Percentiles rank a stretch among this genome's conserved stretches.
These are phyloP conservation scores for Austroboletus eburneus DNA, from an alignment of 768 basidiomycete genomes.

Conservation along the genomic window DNA sequence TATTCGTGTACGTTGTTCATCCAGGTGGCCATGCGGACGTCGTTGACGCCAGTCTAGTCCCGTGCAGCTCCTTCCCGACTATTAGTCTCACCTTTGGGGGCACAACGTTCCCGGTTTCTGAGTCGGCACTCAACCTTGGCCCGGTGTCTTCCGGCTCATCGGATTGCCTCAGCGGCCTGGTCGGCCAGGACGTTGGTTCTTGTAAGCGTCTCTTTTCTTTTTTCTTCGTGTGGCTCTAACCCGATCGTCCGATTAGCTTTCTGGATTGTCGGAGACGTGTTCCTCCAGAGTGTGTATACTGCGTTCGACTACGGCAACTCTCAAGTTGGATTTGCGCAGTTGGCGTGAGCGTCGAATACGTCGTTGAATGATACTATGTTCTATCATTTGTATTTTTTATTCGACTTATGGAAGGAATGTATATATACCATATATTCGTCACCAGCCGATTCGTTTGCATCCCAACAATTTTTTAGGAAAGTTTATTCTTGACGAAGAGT, in stretches of 20 bases:
- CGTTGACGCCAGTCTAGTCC: slow-evolving; percentile 11
- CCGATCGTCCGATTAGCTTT: neutral
- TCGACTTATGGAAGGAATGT: too few species aligned
- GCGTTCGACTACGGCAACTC: neutral
- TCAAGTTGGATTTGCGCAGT: neutral
- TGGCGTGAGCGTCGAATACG: neutral
- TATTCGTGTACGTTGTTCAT: slow-evolving; percentile 29
- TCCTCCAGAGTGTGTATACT: neutral
- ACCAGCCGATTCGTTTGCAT: too few species aligned
- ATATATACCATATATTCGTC: too few species aligned
- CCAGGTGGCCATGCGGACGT: too few species aligned
- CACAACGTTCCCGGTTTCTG: neutral
- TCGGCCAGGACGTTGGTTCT: neutral
- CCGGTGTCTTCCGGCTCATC: neutral
- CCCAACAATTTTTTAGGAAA: too few species aligned
- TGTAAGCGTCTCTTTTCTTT: neutral
- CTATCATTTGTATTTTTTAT: too few species aligned
- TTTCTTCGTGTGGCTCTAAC: too few species aligned
- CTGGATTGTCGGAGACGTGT: neutral
- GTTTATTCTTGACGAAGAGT: too few species aligned
- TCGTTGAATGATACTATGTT: too few species aligned
- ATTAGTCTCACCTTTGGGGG: neutral
- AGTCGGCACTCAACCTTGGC: neutral
- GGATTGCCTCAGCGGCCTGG: neutral
- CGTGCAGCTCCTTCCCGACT: neutral